Evolutionary conservation across 2,329 filamentous ascomycete species (phyloP).

Genomic region (Penicillium sp.): DNA sequence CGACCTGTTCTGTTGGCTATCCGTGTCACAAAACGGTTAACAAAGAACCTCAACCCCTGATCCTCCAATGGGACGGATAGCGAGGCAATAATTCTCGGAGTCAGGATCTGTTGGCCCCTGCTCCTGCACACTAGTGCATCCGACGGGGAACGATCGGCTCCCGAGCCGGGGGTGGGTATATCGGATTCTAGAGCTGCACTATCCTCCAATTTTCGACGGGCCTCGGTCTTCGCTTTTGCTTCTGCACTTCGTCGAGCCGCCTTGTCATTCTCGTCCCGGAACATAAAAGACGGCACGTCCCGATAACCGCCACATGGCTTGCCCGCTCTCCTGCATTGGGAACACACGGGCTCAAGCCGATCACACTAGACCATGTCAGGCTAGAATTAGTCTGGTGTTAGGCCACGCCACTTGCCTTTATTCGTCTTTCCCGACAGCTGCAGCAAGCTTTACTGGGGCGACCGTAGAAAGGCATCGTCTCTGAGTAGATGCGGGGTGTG

Average conservation of each 20-base stretch:
- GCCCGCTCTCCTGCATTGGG: slow-evolving; percentile 32
- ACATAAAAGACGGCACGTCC: slow-evolving; percentile 28
- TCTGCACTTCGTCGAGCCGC: slow-evolving; percentile 21
- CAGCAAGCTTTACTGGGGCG: slow-evolving; percentile 26
- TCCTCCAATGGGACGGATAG: slow-evolving; percentile 18
- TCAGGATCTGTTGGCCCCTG: neutral
- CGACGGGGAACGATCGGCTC: neutral
- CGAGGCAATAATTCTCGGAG: slow-evolving; percentile 6
- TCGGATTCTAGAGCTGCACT: neutral
- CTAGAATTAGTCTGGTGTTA: neutral
- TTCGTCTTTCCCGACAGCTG: slow-evolving; percentile 27
- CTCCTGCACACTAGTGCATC: neutral
- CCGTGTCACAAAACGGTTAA: slow-evolving; percentile 20
- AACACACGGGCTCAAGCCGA: slow-evolving; percentile 27
- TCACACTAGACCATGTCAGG: slow-evolving; percentile 27
- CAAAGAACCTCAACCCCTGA: slow-evolving; percentile 25
- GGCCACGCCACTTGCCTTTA: slow-evolving; percentile 20
- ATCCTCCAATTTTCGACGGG: slow-evolving; percentile 13
- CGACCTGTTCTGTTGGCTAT: slow-evolving; percentile 2
- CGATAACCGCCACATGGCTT: slow-evolving; percentile 32
- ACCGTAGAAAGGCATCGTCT: slow-evolving; percentile 26
- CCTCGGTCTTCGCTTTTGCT: slow-evolving; percentile 20
- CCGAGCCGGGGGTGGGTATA: neutral
- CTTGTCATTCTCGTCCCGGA: slow-evolving; percentile 32
- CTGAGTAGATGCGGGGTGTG: neutral